These are phyloP conservation scores for Corchorus olitorius DNA, from an alignment of 345 rosid species.

Conservation along the genomic window DNA sequence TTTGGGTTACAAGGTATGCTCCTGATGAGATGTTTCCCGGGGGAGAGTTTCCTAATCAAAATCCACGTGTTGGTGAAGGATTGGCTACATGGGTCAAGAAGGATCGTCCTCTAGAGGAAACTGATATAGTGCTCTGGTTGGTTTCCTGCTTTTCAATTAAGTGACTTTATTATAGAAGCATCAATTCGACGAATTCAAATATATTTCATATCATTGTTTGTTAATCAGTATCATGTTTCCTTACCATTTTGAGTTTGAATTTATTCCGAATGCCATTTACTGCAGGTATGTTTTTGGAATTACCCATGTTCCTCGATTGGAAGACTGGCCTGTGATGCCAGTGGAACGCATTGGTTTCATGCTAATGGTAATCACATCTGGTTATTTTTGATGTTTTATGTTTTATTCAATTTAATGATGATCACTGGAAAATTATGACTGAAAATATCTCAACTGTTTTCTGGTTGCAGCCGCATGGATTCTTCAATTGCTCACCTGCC, in stretches of 20 bases:
- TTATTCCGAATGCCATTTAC: background rate
- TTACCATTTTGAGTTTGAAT: background rate
- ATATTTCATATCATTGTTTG: background rate
- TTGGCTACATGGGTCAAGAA: constrained; percentile 75
- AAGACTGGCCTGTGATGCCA: constrained; percentile 85
- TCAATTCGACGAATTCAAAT: background rate
- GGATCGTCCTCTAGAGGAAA: constrained; percentile 71
- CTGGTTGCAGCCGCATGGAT: constrained; percentile 84
- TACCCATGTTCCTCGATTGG: constrained; percentile 70
- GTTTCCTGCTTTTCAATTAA: constrained; percentile 24
- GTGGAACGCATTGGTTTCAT: constrained; percentile 67
- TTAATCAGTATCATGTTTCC: background rate
- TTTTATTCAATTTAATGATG: background rate
- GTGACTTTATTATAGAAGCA: background rate
- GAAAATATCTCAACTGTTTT: background rate
- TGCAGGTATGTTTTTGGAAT: constrained; percentile 75
- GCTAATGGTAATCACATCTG: constrained; percentile 49
- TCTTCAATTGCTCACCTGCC: constrained; percentile 94
- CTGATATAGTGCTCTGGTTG: constrained; percentile 70
- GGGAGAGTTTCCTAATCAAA: constrained; percentile 80
- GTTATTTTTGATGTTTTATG: background rate
- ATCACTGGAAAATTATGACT: background rate
- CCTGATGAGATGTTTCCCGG: constrained; percentile 67
- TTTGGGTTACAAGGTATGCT: constrained; percentile 70
- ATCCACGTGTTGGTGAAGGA: constrained; percentile 74